Evolutionary conservation across 768 basidiomycete species (phyloP).

Genomic region (Chalciporus piperatus): DNA sequence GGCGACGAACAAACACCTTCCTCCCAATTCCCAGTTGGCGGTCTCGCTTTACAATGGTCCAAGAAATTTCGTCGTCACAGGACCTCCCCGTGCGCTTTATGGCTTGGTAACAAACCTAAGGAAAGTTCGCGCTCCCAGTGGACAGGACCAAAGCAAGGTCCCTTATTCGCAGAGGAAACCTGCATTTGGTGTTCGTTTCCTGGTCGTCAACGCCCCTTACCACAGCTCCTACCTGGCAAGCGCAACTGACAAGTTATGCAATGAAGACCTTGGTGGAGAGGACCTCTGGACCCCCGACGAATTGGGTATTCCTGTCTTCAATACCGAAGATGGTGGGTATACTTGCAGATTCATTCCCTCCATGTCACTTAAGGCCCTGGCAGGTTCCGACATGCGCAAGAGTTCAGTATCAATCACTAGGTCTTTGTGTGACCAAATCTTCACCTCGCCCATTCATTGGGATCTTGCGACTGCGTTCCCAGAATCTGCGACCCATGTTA

Average conservation of each 20-base stretch:
- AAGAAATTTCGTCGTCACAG: conserved; percentile 88
- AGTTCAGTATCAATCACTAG: conserved; percentile 72
- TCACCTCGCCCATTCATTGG: conserved; percentile 92
- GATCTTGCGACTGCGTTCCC: conserved; percentile 86
- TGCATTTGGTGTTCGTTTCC: conserved; percentile 88
- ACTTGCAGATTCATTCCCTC: conserved; percentile 16
- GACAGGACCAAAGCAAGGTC: conserved; percentile 89
- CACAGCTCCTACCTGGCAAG: conserved; percentile 83
- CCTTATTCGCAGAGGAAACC: conserved; percentile 95
- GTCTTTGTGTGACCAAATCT: conserved; percentile 91
- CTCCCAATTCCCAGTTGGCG: conserved; percentile 70
- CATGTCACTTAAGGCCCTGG: conserved; percentile 12
- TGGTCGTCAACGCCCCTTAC: conserved; percentile 95
- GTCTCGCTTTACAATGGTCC: conserved; percentile 94
- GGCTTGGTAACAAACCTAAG: conserved; percentile 90
- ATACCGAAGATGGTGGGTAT: conserved; percentile 86
- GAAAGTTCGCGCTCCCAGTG: conserved; percentile 83
- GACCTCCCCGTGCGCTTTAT: conserved; percentile 86
- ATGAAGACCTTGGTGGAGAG: conserved; percentile 72
- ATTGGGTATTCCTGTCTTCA: conserved; percentile 80
- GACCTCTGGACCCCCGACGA: conserved; percentile 74
- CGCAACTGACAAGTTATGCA: conserved; percentile 70
- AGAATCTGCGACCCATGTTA: conserved; percentile 84
- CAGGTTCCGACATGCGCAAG: conserved; percentile 82
- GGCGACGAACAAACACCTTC: conserved; percentile 85